Conservation (phyloP, 2,329 filamentous ascomycete species). For the Calonectria crousiana region DNA sequence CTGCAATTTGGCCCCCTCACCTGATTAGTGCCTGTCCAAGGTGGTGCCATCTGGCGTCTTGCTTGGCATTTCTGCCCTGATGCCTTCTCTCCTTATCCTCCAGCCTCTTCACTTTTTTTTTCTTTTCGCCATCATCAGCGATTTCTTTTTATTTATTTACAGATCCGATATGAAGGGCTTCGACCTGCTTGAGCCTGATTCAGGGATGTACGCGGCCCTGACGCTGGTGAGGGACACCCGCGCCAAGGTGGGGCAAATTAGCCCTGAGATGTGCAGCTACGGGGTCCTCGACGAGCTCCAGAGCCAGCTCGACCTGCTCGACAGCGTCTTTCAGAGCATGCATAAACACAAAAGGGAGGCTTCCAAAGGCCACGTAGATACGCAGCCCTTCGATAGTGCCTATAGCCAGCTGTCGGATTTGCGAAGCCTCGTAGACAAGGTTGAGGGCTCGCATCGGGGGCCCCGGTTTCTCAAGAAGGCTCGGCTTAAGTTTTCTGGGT, state of each 20-base stretch:
- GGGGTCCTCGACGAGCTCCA: neutral
- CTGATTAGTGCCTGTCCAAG: neutral
- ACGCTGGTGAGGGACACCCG: neutral
- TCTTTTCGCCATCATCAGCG: neutral
- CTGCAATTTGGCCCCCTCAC: neutral
- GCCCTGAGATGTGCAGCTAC: neutral
- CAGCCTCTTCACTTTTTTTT: neutral
- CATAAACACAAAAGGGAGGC: neutral
- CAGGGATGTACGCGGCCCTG: neutral
- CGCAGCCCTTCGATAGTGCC: neutral
- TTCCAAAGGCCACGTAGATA: neutral
- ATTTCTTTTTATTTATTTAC: neutral
- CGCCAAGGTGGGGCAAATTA: neutral
- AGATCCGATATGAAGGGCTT: neutral
- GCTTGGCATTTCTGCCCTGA: neutral
- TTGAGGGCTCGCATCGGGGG: neutral
- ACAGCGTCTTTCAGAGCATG: neutral
- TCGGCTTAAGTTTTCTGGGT: neutral
- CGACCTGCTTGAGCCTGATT: neutral
- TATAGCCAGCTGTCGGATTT: neutral
- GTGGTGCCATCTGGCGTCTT: neutral
- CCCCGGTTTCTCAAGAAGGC: neutral
- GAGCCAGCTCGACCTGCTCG: constrained; percentile 7
- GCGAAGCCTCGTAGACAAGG: neutral
- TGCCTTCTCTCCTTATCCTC: neutral